A percentile compares a stretch with the other conserved stretches of the same genome.
Conservation (phyloP, 2,329 filamentous ascomycete species). For the Aspergillaceae sp. region DNA sequence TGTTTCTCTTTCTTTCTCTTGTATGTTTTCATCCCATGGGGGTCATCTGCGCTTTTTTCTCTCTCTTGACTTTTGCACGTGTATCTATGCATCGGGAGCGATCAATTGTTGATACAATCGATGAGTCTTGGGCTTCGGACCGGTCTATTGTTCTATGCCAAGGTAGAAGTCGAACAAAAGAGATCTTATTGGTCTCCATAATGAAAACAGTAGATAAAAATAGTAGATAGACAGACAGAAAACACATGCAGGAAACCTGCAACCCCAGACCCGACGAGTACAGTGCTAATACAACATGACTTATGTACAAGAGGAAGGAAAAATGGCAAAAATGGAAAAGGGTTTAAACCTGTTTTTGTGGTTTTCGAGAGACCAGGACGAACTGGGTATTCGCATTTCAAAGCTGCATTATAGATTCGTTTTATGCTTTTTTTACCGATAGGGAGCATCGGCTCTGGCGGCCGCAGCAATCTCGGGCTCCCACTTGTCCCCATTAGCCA, state of each 20-base stretch:
- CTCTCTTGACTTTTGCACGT: conserved; percentile 6
- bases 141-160: no score
- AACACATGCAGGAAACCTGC: conserved; percentile 11
- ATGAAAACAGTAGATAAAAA: conserved; percentile 1
- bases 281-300: conserved; percentile 18
- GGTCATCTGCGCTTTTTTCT: conserved; percentile 3
- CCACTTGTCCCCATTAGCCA: conserved; percentile 91
- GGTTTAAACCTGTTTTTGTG: not conserved
- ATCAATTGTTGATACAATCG: conserved; percentile 14
- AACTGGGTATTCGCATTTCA: not conserved
- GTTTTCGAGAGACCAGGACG: conserved; percentile 2
- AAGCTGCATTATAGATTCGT: conserved; percentile 2
- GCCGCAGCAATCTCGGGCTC: conserved; percentile 91
- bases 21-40: not conserved
- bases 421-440: conserved; percentile 58
- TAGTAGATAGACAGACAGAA: no score
- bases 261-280: conserved; percentile 21
- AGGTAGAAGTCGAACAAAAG: conserved; percentile 2
- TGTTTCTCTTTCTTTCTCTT: not conserved
- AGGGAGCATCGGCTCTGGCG: conserved; percentile 87
- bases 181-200: conserved; percentile 12
- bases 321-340: not conserved
- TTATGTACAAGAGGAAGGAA: conserved; percentile 25
- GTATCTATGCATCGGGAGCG: conserved; percentile 21
- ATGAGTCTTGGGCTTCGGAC: not conserved